Evolutionary conservation across 371 early-diverging fungal genomes (phyloP).

Genomic region (Mucor mucedo): DNA sequence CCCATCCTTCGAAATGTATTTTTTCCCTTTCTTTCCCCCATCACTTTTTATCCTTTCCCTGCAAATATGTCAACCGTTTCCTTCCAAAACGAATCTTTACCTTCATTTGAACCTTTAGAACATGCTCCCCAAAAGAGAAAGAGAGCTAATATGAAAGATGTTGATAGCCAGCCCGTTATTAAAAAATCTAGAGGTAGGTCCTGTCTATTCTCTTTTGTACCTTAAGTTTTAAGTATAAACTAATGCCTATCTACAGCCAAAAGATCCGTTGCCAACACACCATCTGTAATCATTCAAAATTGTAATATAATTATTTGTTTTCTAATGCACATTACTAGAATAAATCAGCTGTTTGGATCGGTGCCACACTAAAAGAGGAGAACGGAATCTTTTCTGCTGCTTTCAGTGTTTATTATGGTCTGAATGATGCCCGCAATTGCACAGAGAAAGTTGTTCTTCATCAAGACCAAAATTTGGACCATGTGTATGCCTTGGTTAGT

Average conservation of each 20-base stretch:
- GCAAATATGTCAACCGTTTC: slow-evolving; percentile 22
- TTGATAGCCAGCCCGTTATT: background rate
- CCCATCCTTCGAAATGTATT: background rate
- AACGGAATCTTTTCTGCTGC: slow-evolving; percentile 4
- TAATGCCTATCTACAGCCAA: slow-evolving; percentile 6
- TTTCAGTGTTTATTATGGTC: slow-evolving; percentile 24
- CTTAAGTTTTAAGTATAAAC: background rate
- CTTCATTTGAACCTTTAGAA: slow-evolving; percentile 26
- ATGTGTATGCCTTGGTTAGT: slow-evolving; percentile 30
- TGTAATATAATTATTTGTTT: background rate
- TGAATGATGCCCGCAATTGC: slow-evolving; percentile 19
- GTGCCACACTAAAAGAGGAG: slow-evolving; percentile 14
- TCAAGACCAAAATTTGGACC: slow-evolving; percentile 12
- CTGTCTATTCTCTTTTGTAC: too few species aligned
- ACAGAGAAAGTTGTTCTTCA: slow-evolving; percentile 9
- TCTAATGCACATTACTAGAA: slow-evolving; percentile 3
- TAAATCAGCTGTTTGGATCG: slow-evolving; percentile 21
- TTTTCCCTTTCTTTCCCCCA: background rate
- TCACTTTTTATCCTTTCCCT: background rate
- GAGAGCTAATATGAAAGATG: slow-evolving; percentile 10
- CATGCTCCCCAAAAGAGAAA: slow-evolving; percentile 18
- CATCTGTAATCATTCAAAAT: slow-evolving; percentile 9
- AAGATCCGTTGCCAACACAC: background rate
- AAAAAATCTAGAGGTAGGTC: slow-evolving; percentile 22
- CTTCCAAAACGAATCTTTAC: slow-evolving; percentile 20